phyloP scores from a whole-genome alignment of 2,329 filamentous ascomycete genomes.

The Aspergillus sclerotialis region DNA sequence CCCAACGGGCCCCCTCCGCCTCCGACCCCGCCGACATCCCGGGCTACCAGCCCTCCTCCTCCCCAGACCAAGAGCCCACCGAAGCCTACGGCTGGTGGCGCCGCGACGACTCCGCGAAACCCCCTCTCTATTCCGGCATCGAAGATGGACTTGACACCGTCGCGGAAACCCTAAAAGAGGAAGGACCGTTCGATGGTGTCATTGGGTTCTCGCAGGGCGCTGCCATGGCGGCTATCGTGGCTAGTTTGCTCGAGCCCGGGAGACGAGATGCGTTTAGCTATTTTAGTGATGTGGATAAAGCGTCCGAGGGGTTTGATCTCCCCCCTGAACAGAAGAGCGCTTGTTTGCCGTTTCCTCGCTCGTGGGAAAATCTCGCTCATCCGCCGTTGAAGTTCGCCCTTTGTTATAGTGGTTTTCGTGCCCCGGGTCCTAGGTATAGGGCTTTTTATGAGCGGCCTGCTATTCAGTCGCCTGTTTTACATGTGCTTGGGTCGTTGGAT shows the following conservation, averaged over 20 bases:
- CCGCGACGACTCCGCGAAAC: conserved; percentile 53
- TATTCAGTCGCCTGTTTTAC: conserved; percentile 69
- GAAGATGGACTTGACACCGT: conserved; percentile 61
- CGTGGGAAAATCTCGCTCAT: conserved; percentile 42
- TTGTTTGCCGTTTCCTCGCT: conserved; percentile 46
- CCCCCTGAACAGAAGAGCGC: conserved; percentile 6
- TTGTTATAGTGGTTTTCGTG: conserved; percentile 70
- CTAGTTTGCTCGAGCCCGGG: conserved; percentile 59
- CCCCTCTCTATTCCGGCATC: conserved; percentile 60
- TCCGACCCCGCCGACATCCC: conserved; percentile 62
- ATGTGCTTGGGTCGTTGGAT: conserved; percentile 77
- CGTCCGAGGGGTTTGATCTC: conserved; percentile 10
- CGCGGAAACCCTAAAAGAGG: conserved; percentile 53
- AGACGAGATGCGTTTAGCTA: conserved; percentile 43
- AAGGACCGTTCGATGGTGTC: conserved; percentile 68
- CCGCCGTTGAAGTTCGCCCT: conserved; percentile 63
- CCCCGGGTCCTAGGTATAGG: conserved; percentile 53
- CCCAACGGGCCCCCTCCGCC: conserved; percentile 60
- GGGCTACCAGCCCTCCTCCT: conserved; percentile 50
- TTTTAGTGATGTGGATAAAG: conserved; percentile 18
- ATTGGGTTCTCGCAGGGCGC: conserved; percentile 80
- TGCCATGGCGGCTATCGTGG: conserved; percentile 64
- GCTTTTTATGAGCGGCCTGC: conserved; percentile 65
- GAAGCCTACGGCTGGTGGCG: conserved; percentile 84
- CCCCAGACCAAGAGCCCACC: conserved; percentile 39